Conservation (phyloP, 345 rosid species). For the Trapa bicornis region DNA sequence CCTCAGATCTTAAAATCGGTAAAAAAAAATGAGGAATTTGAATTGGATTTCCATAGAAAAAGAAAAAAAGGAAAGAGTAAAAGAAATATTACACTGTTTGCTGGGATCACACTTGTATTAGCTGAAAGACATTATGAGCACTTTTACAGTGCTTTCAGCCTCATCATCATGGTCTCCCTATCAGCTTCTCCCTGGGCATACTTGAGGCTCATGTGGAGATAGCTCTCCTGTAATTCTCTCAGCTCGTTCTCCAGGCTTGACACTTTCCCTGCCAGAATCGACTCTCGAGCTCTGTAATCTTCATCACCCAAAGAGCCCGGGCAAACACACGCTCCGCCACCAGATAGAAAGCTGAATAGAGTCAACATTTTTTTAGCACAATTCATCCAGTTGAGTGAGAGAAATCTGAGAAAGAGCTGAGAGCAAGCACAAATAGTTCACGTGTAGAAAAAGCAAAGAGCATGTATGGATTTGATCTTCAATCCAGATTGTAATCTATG, state of each 20-base stretch:
- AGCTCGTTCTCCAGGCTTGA: constrained; percentile 29
- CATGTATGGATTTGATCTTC: too few relatives aligned
- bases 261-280: background rate
- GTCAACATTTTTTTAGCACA: background rate
- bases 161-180: constrained; percentile 28
- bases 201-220: constrained; percentile 45
- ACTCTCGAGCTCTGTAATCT: constrained; percentile 5
- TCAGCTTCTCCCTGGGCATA: constrained; percentile 52
- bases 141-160: constrained; percentile 24
- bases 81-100: background rate
- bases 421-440: too few relatives aligned
- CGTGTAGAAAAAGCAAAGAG: too few relatives aligned
- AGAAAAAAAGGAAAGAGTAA: too few relatives aligned
- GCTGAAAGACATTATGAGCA: background rate
- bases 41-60: too few relatives aligned
- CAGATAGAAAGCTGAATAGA: constrained; percentile 23
- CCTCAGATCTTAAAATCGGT: too few relatives aligned
- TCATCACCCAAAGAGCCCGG: constrained; percentile 10
- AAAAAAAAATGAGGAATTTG: too few relatives aligned
- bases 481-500: too few relatives aligned
- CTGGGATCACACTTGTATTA: background rate
- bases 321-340: constrained; percentile 7
- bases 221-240: constrained; percentile 34
- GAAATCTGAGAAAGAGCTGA: background rate
- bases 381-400: background rate